Evolutionary conservation across 2,329 filamentous ascomycete species (phyloP), one percentile per base, ranked within the genome.

Genomic region (Xylariaceae sp.): DNA sequence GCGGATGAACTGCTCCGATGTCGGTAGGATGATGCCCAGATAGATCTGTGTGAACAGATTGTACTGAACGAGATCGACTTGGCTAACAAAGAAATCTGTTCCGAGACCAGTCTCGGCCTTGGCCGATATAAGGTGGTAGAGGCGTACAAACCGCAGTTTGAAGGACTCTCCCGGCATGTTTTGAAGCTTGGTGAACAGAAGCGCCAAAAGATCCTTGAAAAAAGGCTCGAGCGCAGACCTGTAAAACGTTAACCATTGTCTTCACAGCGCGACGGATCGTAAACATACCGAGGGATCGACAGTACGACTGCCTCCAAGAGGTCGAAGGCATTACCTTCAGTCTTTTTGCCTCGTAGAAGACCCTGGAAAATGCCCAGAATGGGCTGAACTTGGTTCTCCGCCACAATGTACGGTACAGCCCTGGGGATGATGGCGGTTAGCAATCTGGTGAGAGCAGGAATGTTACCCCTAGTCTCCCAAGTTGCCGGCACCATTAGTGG

Each of bases 321-420:
- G 71, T 99, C 94, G 69, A 97, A 96, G 0, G 88, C 90, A 69
- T 92, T 87, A 17, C 84, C 80, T 72, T 99, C 94, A 53, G 92
- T 92, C 61, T 88, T 87, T 76, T 94, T 96, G 65, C 84, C 86
- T 2, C 83, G 82, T 48, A 97, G 80, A 9, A 99, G 82, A 69
- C 90, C 92, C 73, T 97, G 93, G 80, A 97, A 99, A 64, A 99
- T 94, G 59, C 92, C 90, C n/a, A 99, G 81, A 53, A 97, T 86
- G 2, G 89, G 86, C 71, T 95, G 90, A 47, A 97, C 74, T 73
- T 97, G 91, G 67, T 92, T 89, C 69, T 89, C 87, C 23, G 85
- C 82, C 15, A 89, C 77, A 66, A 99, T 92, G 49, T 85, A 82
- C 59, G 86, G 78, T 2, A 87, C 82, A 30, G 88, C 89, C 66